A percentile compares a stretch with the other conserved stretches of the same genome.
Conservation (phyloP, 2,329 filamentous ascomycete species). For the Sporothrix pallida region DNA sequence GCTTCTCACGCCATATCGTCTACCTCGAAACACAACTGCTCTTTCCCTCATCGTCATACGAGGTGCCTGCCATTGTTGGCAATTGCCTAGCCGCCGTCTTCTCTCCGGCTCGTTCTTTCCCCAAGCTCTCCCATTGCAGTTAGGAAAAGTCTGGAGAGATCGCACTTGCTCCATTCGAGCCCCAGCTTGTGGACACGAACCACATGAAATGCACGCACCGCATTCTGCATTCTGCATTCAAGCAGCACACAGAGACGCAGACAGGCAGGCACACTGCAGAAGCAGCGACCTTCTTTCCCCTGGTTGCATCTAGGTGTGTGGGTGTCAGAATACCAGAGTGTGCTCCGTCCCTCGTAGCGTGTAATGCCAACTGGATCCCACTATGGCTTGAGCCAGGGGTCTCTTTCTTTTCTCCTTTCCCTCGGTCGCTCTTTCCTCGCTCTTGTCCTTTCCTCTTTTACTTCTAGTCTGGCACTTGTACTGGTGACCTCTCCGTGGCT, state of each 20-base stretch:
- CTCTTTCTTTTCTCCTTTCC: neutral
- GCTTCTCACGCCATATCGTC: no score
- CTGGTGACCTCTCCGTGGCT: slow-evolving; percentile 28
- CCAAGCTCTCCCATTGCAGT: slow-evolving; percentile 6
- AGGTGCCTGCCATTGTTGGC: neutral
- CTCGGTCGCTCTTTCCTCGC: neutral
- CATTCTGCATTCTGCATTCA: neutral
- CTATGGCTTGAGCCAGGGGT: slow-evolving; percentile 26
- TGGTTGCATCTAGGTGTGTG: slow-evolving; percentile 32
- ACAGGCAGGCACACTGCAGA: slow-evolving; percentile 18
- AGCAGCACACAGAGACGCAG: neutral
- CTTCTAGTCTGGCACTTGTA: slow-evolving; percentile 18
- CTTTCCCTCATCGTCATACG: neutral
- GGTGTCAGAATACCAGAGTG: slow-evolving; percentile 8
- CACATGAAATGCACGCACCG: slow-evolving; percentile 10
- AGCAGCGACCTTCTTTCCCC: neutral
- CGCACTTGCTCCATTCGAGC: slow-evolving; percentile 22
- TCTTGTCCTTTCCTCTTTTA: neutral
- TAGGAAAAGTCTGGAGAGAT: slow-evolving; percentile 9
- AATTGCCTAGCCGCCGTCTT: neutral
- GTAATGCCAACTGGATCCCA: slow-evolving; percentile 4
- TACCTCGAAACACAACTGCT: neutral
- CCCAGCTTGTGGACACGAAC: neutral
- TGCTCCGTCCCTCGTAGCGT: slow-evolving; percentile 27
- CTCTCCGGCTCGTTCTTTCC: slow-evolving; percentile 9